Evolutionary conservation across 768 basidiomycete species (phyloP).

Genomic region (Suillus hirtellus): DNA sequence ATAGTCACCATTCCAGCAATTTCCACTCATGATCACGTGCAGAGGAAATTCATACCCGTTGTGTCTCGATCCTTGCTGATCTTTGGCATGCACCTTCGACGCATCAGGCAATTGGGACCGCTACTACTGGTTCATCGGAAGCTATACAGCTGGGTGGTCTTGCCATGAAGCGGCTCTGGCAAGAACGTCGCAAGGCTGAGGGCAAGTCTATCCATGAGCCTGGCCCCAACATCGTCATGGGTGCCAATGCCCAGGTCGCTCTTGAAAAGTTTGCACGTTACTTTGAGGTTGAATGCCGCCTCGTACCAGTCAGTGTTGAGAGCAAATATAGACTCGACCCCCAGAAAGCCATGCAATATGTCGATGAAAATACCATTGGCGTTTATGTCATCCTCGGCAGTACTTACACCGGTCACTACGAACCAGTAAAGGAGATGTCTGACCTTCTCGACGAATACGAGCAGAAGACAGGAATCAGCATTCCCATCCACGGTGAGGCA

Average conservation of each 20-base stretch:
- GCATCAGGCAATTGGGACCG: constrained; percentile 61
- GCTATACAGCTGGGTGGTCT: constrained; percentile 74
- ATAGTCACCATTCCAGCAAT: not conserved
- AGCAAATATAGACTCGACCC: constrained; percentile 79
- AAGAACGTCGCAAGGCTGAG: constrained; percentile 60
- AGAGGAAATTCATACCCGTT: constrained; percentile 47
- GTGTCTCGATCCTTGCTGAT: constrained; percentile 59
- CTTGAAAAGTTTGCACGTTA: constrained; percentile 71
- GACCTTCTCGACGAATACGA: constrained; percentile 66
- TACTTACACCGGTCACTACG: constrained; percentile 62
- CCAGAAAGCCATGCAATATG: constrained; percentile 58
- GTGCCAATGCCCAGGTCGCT: constrained; percentile 69
- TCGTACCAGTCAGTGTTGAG: constrained; percentile 64
- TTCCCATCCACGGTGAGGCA: constrained; percentile 45
- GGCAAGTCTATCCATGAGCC: constrained; percentile 69
- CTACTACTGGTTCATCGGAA: constrained; percentile 70
- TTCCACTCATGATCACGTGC: not conserved
- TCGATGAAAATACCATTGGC: constrained; percentile 75
- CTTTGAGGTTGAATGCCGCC: constrained; percentile 64
- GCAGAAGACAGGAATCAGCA: constrained; percentile 40
- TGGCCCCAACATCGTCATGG: constrained; percentile 65
- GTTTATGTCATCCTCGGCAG: constrained; percentile 62
- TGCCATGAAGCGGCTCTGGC: constrained; percentile 73
- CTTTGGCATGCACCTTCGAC: constrained; percentile 65
- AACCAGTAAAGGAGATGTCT: constrained; percentile 85